Evolutionary conservation across 768 basidiomycete species (phyloP).

Genomic region (Sutorius australiensis): DNA sequence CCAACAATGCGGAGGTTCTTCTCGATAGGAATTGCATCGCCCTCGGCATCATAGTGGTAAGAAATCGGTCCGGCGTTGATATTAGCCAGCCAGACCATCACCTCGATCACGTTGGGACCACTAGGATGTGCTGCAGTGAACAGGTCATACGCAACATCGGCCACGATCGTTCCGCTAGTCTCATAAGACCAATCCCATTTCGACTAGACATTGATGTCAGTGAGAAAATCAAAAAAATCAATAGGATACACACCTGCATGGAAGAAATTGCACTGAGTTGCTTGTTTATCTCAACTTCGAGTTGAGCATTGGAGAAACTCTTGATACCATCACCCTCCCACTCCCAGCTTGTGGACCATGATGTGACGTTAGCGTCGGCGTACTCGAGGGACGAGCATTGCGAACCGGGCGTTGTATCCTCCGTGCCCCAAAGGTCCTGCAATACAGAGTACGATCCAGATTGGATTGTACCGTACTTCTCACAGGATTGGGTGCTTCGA

Average conservation of each 20-base stretch:
- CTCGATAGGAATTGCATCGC: slow-evolving; percentile 44
- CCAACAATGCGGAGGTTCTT: slow-evolving; percentile 43
- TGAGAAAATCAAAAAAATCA: background rate
- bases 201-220: slow-evolving; percentile 32
- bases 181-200: slow-evolving; percentile 56
- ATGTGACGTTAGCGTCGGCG: slow-evolving; percentile 38
- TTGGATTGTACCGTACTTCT: slow-evolving; percentile 49
- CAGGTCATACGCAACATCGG: slow-evolving; percentile 59
- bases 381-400: slow-evolving; percentile 49
- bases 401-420: slow-evolving; percentile 42
- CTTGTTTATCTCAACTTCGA: slow-evolving; percentile 48
- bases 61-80: slow-evolving; percentile 59
- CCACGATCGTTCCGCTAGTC: slow-evolving; percentile 40
- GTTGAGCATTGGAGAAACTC: slow-evolving; percentile 58
- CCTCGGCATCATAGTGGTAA: slow-evolving; percentile 40
- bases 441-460: slow-evolving; percentile 47
- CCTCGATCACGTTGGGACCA: slow-evolving; percentile 42
- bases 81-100: slow-evolving; percentile 68
- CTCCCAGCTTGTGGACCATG: slow-evolving; percentile 51
- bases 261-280: slow-evolving; percentile 49
- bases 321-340: slow-evolving; percentile 57
- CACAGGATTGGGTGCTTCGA: slow-evolving; percentile 25
- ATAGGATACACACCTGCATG: slow-evolving; percentile 46
- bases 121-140: slow-evolving; percentile 54
- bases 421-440: slow-evolving; percentile 45